Evolutionary conservation across 2,329 filamentous ascomycete genomes (phyloP), one percentile per base, ranked within the genome.

Genomic region (Apiospora saccharicola): DNA sequence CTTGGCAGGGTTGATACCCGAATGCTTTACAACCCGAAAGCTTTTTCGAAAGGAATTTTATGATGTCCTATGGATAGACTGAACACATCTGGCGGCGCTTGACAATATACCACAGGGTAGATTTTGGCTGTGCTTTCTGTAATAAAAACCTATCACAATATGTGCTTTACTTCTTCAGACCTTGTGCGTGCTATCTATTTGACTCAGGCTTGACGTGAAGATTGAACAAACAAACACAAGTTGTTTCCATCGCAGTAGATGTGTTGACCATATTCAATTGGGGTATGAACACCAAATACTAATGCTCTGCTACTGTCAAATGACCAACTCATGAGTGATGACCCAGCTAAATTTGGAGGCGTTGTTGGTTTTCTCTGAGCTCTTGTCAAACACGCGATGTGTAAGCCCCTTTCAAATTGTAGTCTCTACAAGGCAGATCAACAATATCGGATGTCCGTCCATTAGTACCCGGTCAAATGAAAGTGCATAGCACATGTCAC

Each of bases 31-130:
- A 61, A 14, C n/a, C 30, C 10, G 57, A 64, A 3, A 22, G 41
- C 57, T 64, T 41, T 10, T 64, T 64, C 57, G 34, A 64, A 64
- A 64, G n/a, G 34, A 22, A 34, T 3, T 41, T 64, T 64, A 24
- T n/a, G 57, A 41, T 64, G 57, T 64, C 57, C 57, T 64, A 64
- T 19, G 57, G 57, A 22, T 64, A 64, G 57, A 64, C 57, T 64
- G 41, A 41, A 64, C 41, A 64, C 57, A 64, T 24, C 57, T 64
- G 57, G 57, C 13, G 49, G 49, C 57, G 57, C 57, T n/a, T 14
- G 34, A 64, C 34, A 64, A 64, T 64, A 22, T 64, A 34, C 41
- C 57, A 64, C 19, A 64, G n/a, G 57, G 30, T 34, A 22, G 34
- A 30, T 64, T 41, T 64, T 64, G 57, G 57, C 57, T 34, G 34